Evolutionary conservation across 2,329 filamentous ascomycete species (phyloP).

Genomic region (Phaeosphaeria sp.): DNA sequence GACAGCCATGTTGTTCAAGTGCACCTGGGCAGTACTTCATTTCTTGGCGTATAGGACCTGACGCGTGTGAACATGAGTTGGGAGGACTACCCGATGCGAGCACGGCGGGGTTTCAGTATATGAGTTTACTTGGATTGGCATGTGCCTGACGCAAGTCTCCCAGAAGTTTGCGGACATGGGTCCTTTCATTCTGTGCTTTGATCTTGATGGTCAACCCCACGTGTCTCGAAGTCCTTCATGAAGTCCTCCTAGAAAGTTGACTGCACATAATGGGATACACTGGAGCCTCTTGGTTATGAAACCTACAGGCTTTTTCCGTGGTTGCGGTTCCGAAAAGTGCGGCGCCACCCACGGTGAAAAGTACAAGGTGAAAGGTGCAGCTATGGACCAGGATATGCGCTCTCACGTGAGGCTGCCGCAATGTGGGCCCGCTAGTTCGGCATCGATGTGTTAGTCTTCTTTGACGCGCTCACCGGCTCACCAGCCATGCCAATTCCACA

Average conservation of each 20-base stretch:
- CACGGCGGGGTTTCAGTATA: not conserved
- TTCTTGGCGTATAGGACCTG: not conserved
- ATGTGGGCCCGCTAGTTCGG: slow-evolving; percentile 7
- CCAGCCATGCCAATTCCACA: slow-evolving; percentile 28
- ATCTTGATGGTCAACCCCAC: no score
- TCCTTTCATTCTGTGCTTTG: no score
- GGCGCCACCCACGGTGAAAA: not conserved
- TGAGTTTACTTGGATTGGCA: not conserved
- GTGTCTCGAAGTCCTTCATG: no score
- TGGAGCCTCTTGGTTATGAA: no score
- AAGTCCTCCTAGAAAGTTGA: no score
- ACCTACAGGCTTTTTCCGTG: not conserved
- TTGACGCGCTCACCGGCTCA: slow-evolving; percentile 21
- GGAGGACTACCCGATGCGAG: not conserved
- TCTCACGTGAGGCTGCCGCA: slow-evolving; percentile 14
- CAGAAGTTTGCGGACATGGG: no score
- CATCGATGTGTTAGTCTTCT: slow-evolving; percentile 16
- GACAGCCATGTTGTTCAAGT: not conserved
- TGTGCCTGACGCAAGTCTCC: no score
- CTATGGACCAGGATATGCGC: slow-evolving; percentile 16
- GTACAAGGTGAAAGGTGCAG: not conserved
- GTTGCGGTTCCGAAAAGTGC: not conserved
- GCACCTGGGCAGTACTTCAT: not conserved
- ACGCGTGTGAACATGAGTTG: not conserved
- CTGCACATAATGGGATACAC: no score